Evolutionary conservation across 192 early-diverging fungal genomes (phyloP).

Genomic region (Coemansia sp.): DNA sequence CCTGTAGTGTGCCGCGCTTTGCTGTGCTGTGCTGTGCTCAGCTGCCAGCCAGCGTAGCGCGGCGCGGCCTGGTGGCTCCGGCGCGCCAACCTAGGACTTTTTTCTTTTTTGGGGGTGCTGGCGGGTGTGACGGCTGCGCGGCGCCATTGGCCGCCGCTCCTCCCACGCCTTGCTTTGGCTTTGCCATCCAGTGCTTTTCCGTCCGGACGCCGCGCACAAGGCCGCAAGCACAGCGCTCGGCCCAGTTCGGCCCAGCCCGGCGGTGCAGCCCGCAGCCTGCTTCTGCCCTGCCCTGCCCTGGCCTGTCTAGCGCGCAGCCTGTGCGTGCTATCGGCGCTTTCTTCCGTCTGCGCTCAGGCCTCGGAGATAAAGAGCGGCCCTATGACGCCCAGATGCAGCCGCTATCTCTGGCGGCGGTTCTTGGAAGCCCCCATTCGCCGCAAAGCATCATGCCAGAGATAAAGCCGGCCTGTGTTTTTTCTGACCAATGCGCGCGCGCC

Average conservation of each 20-base stretch:
- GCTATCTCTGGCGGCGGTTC: neutral
- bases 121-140: neutral
- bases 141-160: neutral
- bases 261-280: too few species aligned
- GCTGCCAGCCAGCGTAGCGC: neutral
- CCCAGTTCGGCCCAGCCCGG: too few species aligned
- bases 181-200: too few species aligned
- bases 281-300: too few species aligned
- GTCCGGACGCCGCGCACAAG: neutral
- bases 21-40: neutral
- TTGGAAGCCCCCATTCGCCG: neutral
- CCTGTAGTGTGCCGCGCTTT: too few species aligned
- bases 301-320: too few species aligned
- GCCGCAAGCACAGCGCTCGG: neutral
- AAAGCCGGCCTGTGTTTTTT: neutral
- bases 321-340: too few species aligned
- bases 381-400: neutral
- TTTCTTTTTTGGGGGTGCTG: conserved; percentile 7
- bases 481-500: conserved; percentile 9
- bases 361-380: conserved; percentile 1
- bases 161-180: too few species aligned
- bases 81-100: neutral
- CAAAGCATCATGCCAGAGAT: neutral
- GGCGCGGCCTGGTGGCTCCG: conserved; percentile 1
- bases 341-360: neutral